phyloP scores from a whole-genome alignment of 208 protist genomes.

The Leishmania arabica region DNA sequence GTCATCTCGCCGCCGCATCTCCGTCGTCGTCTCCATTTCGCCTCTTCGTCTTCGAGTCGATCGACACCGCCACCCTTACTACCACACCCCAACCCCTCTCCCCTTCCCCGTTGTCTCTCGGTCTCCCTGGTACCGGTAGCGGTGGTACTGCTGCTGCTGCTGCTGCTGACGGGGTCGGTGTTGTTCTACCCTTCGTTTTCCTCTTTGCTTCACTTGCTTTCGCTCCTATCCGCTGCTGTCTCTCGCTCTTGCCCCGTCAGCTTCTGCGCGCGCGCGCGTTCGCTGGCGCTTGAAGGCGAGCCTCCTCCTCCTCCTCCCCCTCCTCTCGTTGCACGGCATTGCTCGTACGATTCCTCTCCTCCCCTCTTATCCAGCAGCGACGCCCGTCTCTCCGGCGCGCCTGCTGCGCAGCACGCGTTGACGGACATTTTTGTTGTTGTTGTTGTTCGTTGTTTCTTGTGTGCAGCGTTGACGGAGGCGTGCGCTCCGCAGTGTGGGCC shows the following conservation, averaged over 20 bases:
- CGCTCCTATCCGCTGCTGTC: background rate
- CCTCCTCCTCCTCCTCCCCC: background rate
- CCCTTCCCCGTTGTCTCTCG: background rate
- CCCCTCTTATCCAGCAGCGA: background rate
- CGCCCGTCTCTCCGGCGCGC: background rate
- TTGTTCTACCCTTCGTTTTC: background rate
- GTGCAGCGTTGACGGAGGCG: no score
- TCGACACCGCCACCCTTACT: background rate
- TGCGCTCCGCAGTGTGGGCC: no score
- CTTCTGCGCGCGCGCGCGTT: background rate
- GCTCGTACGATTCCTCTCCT: background rate
- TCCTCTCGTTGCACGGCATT: background rate
- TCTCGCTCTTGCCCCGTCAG: background rate
- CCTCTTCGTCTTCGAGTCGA: background rate
- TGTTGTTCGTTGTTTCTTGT: no score
- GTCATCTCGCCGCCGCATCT: slow-evolving; percentile 7
- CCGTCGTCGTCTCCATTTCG: background rate
- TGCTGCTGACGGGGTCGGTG: background rate
- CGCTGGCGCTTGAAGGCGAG: no score
- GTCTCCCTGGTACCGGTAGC: background rate
- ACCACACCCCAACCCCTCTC: background rate
- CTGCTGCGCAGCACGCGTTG: background rate
- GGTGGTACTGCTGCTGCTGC: no score
- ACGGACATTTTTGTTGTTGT: background rate
- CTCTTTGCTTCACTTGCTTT: background rate